phyloP scores from a whole-genome alignment of 345 rosid species.

The Passiflora organensis region DNA sequence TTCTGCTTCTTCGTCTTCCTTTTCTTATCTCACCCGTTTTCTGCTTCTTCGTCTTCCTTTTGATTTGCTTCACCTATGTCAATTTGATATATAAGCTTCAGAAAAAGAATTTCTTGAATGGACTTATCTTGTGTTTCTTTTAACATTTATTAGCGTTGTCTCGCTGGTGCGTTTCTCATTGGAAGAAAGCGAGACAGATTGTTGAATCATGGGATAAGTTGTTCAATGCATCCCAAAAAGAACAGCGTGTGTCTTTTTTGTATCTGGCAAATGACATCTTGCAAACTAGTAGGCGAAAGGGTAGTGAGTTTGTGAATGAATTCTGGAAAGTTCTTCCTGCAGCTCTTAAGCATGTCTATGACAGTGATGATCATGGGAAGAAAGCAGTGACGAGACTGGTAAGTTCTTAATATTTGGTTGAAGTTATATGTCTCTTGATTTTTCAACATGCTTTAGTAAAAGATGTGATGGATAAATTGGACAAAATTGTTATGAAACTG shows the following conservation, averaged over 20 bases:
- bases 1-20: too few species aligned
- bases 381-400: constrained; percentile 57
- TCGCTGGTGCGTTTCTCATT: constrained; percentile 59
- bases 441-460: too few species aligned
- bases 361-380: constrained; percentile 55
- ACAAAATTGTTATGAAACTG: too few species aligned
- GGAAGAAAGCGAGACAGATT: constrained; percentile 65
- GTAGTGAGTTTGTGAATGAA: constrained; percentile 73
- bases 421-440: too few species aligned
- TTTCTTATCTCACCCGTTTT: too few species aligned
- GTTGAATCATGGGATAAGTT: constrained; percentile 69
- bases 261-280: constrained; percentile 73
- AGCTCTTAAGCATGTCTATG: constrained; percentile 47
- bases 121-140: constrained; percentile 24
- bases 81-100: too few species aligned
- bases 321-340: constrained; percentile 74
- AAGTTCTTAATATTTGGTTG: constrained; percentile 17
- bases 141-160: constrained; percentile 52
- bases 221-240: constrained; percentile 64
- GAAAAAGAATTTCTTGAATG: too few species aligned
- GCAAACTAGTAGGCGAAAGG: constrained; percentile 71
- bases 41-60: too few species aligned
- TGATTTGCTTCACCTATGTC: too few species aligned
- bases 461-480: too few species aligned
- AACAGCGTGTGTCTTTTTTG: constrained; percentile 55